A percentile compares a stretch with the other conserved stretches of the same genome.
Evolutionary conservation across 2,329 filamentous ascomycete species (phyloP).

Genomic region (Elsinoe ampelina): DNA sequence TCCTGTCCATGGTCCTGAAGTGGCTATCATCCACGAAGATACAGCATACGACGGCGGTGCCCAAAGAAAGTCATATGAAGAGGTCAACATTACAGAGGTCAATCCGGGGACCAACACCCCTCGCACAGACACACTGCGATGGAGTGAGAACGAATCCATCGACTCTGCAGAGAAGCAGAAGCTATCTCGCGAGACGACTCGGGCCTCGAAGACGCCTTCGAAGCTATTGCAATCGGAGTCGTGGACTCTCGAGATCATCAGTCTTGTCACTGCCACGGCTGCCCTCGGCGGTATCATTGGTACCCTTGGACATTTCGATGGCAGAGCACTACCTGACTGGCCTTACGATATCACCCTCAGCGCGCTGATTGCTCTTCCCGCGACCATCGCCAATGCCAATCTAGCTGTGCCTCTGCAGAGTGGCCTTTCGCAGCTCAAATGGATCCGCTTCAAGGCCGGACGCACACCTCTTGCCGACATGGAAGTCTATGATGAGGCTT

Average conservation of each 20-base stretch:
- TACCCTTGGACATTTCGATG: slow-evolving; percentile 14
- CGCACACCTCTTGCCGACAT: slow-evolving; percentile 21
- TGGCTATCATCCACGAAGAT: neutral
- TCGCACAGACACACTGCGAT: neutral
- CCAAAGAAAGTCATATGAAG: neutral
- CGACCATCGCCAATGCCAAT: slow-evolving; percentile 14
- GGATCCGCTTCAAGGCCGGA: slow-evolving; percentile 15
- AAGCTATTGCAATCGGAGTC: neutral
- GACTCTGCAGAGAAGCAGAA: neutral
- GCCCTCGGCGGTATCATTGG: slow-evolving; percentile 14
- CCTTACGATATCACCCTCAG: slow-evolving; percentile 15
- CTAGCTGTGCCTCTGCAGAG: slow-evolving; percentile 10
- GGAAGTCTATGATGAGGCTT: slow-evolving; percentile 27
- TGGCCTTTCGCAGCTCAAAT: slow-evolving; percentile 15
- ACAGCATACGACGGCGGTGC: neutral
- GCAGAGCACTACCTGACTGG: slow-evolving; percentile 13
- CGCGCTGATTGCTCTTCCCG: slow-evolving; percentile 13
- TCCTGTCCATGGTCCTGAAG: neutral
- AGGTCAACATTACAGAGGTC: neutral
- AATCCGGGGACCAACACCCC: neutral
- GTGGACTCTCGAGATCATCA: slow-evolving; percentile 16
- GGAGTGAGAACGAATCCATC: neutral
- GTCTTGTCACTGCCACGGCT: slow-evolving; percentile 8
- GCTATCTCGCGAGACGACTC: slow-evolving; percentile 1
- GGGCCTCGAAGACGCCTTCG: neutral